phyloP scores from a whole-genome alignment of 1,284 basidiomycete genomes.

The Cronartium quercuum region DNA sequence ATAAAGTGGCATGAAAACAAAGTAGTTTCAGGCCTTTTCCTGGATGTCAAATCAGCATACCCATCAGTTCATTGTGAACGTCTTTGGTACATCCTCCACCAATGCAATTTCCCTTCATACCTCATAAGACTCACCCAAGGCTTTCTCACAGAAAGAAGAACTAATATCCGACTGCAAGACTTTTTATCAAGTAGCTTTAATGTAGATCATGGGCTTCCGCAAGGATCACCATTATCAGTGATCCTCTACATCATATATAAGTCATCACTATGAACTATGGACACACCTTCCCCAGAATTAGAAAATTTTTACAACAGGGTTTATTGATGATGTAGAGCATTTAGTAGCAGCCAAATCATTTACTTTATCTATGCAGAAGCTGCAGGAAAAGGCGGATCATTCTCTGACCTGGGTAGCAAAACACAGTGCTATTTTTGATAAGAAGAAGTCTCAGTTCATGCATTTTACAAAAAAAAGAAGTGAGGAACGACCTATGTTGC shows the following conservation, averaged over 20 bases:
- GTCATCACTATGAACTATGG: background rate
- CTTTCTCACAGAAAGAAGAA: background rate
- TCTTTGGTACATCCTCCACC: background rate
- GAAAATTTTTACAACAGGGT: background rate
- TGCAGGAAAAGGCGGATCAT: background rate
- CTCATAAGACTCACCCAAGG: background rate
- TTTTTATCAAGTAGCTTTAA: background rate
- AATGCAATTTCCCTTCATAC: background rate
- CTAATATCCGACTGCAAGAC: background rate
- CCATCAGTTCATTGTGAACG: background rate
- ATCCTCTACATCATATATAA: slow-evolving; percentile 24
- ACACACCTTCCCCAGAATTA: background rate
- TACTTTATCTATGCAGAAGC: background rate
- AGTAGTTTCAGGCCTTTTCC: background rate
- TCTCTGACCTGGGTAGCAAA: background rate
- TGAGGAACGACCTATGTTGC: fast-evolving
- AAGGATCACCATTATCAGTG: slow-evolving; percentile 11
- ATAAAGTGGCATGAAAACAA: background rate
- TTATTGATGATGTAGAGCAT: slow-evolving; percentile 16
- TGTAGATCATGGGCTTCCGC: background rate
- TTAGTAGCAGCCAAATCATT: background rate
- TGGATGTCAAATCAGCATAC: slow-evolving; percentile 8
- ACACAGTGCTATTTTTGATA: slow-evolving; percentile 16
- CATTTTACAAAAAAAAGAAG: background rate
- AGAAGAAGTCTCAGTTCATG: slow-evolving; percentile 3